These are phyloP conservation scores for Huntiella savannae DNA, from an alignment of 2,329 filamentous ascomycete species.

Conservation along the genomic window DNA sequence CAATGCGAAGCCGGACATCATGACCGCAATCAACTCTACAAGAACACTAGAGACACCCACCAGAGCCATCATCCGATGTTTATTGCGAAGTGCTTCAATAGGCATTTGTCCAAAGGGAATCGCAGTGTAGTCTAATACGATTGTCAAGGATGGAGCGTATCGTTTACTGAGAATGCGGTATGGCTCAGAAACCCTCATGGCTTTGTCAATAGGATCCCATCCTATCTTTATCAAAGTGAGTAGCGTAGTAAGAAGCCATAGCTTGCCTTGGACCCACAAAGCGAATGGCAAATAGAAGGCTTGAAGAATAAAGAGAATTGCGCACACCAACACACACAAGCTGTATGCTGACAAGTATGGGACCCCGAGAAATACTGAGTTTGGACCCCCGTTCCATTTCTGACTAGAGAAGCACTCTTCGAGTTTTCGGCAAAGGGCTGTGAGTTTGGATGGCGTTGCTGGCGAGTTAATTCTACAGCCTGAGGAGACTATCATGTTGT, in stretches of 20 bases:
- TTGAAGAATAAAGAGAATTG: conserved; percentile 21
- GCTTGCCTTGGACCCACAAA: not conserved
- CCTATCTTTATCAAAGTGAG: conserved; percentile 48
- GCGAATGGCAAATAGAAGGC: too few species aligned
- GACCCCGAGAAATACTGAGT: conserved; percentile 46
- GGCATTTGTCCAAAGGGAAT: conserved; percentile 50
- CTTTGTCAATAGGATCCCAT: conserved; percentile 50
- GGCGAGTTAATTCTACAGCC: conserved; percentile 16
- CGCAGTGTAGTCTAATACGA: conserved; percentile 55
- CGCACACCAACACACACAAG: conserved; percentile 22
- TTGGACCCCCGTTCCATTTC: conserved; percentile 31
- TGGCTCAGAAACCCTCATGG: conserved; percentile 54
- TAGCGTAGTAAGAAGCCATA: conserved; percentile 43
- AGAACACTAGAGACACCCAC: conserved; percentile 54
- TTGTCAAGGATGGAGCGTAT: conserved; percentile 43
- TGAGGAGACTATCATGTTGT: conserved; percentile 49
- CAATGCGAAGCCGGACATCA: conserved; percentile 44
- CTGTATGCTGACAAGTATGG: conserved; percentile 16
- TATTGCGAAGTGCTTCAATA: conserved; percentile 40
- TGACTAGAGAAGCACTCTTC: not conserved
- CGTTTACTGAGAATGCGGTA: conserved; percentile 51
- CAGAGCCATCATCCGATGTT: conserved; percentile 45
- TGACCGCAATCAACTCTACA: conserved; percentile 53
- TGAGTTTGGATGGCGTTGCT: too few species aligned
- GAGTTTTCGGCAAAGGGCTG: too few species aligned